Conservation (phyloP, 306 rosid genomes). For the Casuarina equisetifolia region DNA sequence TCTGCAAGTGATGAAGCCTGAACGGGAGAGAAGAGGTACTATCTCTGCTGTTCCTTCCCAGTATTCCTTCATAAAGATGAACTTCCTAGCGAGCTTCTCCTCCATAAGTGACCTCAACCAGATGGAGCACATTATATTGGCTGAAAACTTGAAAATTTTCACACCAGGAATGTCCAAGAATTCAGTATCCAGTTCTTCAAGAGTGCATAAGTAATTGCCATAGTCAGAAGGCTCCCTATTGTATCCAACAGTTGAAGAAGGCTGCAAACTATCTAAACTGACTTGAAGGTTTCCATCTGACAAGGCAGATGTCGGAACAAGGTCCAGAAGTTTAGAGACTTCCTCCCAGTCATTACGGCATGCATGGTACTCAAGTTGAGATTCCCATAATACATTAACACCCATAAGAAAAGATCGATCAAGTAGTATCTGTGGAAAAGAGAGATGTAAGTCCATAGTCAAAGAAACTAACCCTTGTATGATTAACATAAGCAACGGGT, state of each 20-base stretch:
- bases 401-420: slow-evolving; percentile 58
- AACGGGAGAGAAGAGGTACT: slow-evolving; percentile 67
- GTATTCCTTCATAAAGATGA: slow-evolving; percentile 79
- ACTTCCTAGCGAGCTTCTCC: slow-evolving; percentile 71
- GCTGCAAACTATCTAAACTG: slow-evolving; percentile 67
- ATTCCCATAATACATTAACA: slow-evolving; percentile 77
- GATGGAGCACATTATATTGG: slow-evolving; percentile 53
- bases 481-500: slow-evolving; percentile 3
- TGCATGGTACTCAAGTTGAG: slow-evolving; percentile 78
- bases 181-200: slow-evolving; percentile 83
- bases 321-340: slow-evolving; percentile 65
- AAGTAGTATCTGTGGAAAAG: slow-evolving; percentile 68
- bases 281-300: slow-evolving; percentile 78
- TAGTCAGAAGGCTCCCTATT: slow-evolving; percentile 53
- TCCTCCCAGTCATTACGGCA: slow-evolving; percentile 76
- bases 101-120: slow-evolving; percentile 79
- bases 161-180: slow-evolving; percentile 67
- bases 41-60: slow-evolving; percentile 87
- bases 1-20: slow-evolving; percentile 63
- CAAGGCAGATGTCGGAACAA: slow-evolving; percentile 57
- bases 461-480: neutral
- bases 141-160: slow-evolving; percentile 61
- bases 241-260: slow-evolving; percentile 51
- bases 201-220: slow-evolving; percentile 59
- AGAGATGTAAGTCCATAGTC: slow-evolving; percentile 20